These are phyloP conservation scores for Chalciporus sphaerocephalus DNA, from an alignment of 768 basidiomycete species.

Conservation along the genomic window DNA sequence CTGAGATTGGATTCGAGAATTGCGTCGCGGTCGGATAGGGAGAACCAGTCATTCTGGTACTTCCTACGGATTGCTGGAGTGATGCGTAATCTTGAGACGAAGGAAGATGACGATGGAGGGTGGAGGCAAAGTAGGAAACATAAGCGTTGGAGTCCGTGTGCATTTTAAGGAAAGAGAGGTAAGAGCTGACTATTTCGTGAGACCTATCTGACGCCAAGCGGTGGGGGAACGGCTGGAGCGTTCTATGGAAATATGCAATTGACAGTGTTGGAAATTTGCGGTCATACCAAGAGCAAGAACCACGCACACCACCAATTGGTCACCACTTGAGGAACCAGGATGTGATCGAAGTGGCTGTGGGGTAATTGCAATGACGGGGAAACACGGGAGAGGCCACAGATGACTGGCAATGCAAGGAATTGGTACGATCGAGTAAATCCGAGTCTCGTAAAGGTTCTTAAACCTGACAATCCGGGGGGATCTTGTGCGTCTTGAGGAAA, in stretches of 20 bases:
- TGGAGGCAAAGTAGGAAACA: slow-evolving; percentile 22
- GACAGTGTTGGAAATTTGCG: slow-evolving; percentile 32
- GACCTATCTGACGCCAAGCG: slow-evolving; percentile 23
- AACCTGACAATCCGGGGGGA: not conserved
- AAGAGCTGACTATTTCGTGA: slow-evolving; percentile 16
- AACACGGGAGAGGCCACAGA: slow-evolving; percentile 18
- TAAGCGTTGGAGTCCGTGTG: slow-evolving; percentile 19
- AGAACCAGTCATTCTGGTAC: slow-evolving; percentile 22
- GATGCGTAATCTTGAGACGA: slow-evolving; percentile 6
- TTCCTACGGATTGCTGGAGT: slow-evolving; percentile 7
- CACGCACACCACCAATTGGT: slow-evolving; percentile 29
- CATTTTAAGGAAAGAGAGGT: slow-evolving; percentile 28
- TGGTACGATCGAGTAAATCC: slow-evolving; percentile 3
- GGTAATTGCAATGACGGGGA: slow-evolving; percentile 29
- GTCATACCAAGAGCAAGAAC: slow-evolving; percentile 32
- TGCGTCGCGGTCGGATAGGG: slow-evolving; percentile 22
- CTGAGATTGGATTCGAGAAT: slow-evolving; percentile 12
- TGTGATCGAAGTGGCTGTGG: slow-evolving; percentile 34
- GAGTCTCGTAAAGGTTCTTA: not conserved
- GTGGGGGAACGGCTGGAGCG: slow-evolving; percentile 27
- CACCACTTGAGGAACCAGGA: slow-evolving; percentile 29
- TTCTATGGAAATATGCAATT: slow-evolving; percentile 34
- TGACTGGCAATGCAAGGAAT: slow-evolving; percentile 3
- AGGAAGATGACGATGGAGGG: slow-evolving; percentile 12
- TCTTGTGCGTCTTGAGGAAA: not conserved